These are phyloP conservation scores for Pyrenophora graminea DNA, from an alignment of 2,329 filamentous ascomycete species.

Conservation along the genomic window DNA sequence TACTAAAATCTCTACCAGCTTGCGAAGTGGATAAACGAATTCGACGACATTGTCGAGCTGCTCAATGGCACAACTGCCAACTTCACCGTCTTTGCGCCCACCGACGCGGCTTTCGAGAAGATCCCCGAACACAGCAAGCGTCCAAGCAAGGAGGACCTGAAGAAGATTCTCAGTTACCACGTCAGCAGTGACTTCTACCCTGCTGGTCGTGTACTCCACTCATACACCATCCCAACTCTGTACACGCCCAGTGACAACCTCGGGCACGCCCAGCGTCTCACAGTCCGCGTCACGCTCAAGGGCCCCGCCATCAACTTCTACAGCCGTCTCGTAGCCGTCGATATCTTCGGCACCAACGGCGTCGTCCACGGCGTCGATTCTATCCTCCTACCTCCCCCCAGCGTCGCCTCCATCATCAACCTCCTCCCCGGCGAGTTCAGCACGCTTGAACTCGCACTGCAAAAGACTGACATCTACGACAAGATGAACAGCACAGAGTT, in stretches of 20 bases:
- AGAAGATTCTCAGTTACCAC: slow-evolving; percentile 75
- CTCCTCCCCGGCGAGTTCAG: slow-evolving; percentile 73
- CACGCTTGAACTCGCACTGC: slow-evolving; percentile 74
- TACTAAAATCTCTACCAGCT: slow-evolving; percentile 49
- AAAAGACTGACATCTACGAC: slow-evolving; percentile 72
- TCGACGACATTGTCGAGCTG: slow-evolving; percentile 70
- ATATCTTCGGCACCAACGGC: slow-evolving; percentile 78
- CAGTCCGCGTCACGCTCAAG: slow-evolving; percentile 64
- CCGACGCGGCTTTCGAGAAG: slow-evolving; percentile 74
- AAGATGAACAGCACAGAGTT: slow-evolving; percentile 57
- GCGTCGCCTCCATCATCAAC: slow-evolving; percentile 65
- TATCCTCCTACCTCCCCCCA: slow-evolving; percentile 76
- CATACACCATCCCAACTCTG: slow-evolving; percentile 75
- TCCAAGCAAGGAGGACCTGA: slow-evolving; percentile 71
- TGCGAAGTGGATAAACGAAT: slow-evolving; percentile 72
- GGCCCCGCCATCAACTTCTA: slow-evolving; percentile 79
- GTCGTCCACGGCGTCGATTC: slow-evolving; percentile 77
- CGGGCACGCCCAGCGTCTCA: slow-evolving; percentile 67
- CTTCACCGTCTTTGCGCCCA: slow-evolving; percentile 81
- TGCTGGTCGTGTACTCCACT: slow-evolving; percentile 66
- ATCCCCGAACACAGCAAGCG: slow-evolving; percentile 55
- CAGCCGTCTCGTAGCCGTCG: slow-evolving; percentile 68
- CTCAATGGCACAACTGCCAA: slow-evolving; percentile 77
- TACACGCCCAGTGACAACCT: slow-evolving; percentile 62
- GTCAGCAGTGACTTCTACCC: slow-evolving; percentile 70